Percentiles rank a stretch among this genome's conserved stretches.
These are phyloP conservation scores for Westerdykella sp. DNA, from an alignment of 2,329 filamentous ascomycete species.

Conservation along the genomic window DNA sequence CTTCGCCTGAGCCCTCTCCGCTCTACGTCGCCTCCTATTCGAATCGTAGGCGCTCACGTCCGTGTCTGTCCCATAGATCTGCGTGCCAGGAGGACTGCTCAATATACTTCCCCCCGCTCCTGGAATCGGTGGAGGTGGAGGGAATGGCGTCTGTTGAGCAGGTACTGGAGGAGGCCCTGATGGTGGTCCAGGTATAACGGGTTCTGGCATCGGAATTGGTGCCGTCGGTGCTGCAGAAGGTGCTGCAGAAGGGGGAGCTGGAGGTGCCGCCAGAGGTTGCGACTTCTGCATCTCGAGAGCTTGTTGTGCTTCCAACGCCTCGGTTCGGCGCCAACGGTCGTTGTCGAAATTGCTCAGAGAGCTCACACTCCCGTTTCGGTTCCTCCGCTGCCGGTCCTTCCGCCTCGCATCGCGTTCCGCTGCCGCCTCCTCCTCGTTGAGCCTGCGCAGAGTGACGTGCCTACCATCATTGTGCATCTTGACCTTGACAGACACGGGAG, in stretches of 20 bases:
- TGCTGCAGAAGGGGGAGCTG: neutral
- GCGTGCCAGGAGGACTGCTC: constrained; percentile 33
- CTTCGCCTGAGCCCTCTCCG: constrained; percentile 36
- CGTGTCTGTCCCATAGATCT: constrained; percentile 34
- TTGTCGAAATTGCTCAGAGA: constrained; percentile 32
- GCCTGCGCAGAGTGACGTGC: constrained; percentile 55
- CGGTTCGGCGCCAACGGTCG: constrained; percentile 37
- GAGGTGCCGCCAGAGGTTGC: constrained; percentile 5
- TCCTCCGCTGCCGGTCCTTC: constrained; percentile 40
- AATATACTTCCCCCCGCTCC: constrained; percentile 25
- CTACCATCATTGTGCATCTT: constrained; percentile 60
- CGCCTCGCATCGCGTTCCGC: constrained; percentile 52
- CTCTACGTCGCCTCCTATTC: constrained; percentile 35
- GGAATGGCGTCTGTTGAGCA: constrained; percentile 15
- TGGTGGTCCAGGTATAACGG: constrained; percentile 22
- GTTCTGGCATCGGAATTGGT: constrained; percentile 25
- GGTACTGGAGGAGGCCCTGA: constrained; percentile 19
- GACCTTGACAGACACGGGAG: constrained; percentile 59
- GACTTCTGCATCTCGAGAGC: constrained; percentile 13
- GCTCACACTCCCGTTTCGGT: constrained; percentile 37
- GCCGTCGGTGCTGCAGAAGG: constrained; percentile 2
- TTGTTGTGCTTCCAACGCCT: constrained; percentile 33
- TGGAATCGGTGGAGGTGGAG: constrained; percentile 33
- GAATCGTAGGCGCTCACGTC: constrained; percentile 37
- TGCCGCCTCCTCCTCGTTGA: constrained; percentile 58